Evolutionary conservation across 2,329 filamentous ascomycete genomes (phyloP), one percentile per base, ranked within the genome.

Genomic region (Biscogniauxia sp.): DNA sequence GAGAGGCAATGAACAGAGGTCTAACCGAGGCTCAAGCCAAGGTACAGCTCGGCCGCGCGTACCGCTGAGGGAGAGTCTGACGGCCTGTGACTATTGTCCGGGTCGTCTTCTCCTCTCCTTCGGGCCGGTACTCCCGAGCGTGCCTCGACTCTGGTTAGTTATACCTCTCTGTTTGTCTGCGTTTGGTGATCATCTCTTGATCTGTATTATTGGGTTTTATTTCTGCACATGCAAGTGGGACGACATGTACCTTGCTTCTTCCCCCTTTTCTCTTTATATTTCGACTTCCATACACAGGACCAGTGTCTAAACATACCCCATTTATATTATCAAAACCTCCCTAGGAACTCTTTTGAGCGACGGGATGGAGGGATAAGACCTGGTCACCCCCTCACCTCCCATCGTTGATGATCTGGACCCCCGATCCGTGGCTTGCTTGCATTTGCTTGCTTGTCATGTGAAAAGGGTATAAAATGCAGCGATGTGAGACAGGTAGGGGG

Each of bases 381-480:
- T 8, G 7, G 49, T 20, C 28, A 20, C 7, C 51, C 52, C 58
- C 57, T 56, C 58, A 60, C 57, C 61, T 62, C 65, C 63, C 61
- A 55, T 55, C 58, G 50, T 57, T 60, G 65, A 32, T 66, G 66
- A 69, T 66, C 59, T 65, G 66, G 64, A 67, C 54, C 62, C 67
- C 55, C 20, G 55, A 57, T 50, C 58, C 55, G 49, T 26, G 49
- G 2, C 9, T 49, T 23, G 17, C 37, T 45, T 54, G 49, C 28
- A 53, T 5, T 9, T 25, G 15, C 51, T 49, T 57, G 55, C 56
- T 55, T 49, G 20, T 45, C 17, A 41, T 53, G 17, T 32, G 61
- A 26, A 60, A 61, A 23, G 55, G 65, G 63, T 54, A 63, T 63
- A 66, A 65, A 66, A 67, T 65, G 59, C 64, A 65, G 37, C 49